Evolutionary conservation across 257 asterid species (phyloP).

Genomic region (Rauvolfia tetraphylla): DNA sequence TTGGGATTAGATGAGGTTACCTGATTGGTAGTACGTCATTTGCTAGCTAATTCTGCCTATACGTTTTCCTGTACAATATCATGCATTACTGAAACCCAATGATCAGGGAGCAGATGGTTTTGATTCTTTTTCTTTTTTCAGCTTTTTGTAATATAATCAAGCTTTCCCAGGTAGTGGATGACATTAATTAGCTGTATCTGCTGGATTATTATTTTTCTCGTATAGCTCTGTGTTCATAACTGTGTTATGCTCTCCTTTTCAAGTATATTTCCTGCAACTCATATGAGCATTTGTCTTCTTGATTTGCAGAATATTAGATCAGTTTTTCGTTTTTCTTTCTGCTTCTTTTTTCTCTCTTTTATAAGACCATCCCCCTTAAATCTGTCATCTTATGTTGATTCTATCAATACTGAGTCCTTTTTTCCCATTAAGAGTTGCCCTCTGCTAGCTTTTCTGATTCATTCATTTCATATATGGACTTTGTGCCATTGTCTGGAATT

Average conservation of each 20-base stretch:
- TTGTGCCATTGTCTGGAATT: neutral
- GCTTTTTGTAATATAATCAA: neutral
- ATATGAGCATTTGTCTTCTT: neutral
- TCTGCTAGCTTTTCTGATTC: neutral
- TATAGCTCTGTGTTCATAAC: neutral
- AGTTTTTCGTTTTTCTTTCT: neutral
- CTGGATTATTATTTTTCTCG: neutral
- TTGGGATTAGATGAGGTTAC: neutral
- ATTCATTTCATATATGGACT: neutral
- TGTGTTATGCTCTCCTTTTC: neutral
- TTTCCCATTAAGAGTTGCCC: neutral
- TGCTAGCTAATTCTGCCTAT: neutral
- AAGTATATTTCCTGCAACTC: neutral
- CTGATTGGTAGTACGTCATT: neutral
- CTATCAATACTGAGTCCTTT: neutral
- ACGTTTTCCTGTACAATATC: constrained; percentile 9
- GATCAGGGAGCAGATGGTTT: neutral
- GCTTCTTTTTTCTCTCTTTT: neutral
- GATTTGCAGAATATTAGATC: neutral
- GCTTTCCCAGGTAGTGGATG: neutral
- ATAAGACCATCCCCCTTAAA: neutral
- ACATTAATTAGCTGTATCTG: neutral
- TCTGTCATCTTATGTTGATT: neutral
- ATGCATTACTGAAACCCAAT: neutral
- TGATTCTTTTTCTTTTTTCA: neutral